A percentile compares a stretch with the other conserved stretches of the same genome.
Evolutionary conservation across 768 basidiomycete genomes (phyloP).

Genomic region (Leccinum sublutescens): DNA sequence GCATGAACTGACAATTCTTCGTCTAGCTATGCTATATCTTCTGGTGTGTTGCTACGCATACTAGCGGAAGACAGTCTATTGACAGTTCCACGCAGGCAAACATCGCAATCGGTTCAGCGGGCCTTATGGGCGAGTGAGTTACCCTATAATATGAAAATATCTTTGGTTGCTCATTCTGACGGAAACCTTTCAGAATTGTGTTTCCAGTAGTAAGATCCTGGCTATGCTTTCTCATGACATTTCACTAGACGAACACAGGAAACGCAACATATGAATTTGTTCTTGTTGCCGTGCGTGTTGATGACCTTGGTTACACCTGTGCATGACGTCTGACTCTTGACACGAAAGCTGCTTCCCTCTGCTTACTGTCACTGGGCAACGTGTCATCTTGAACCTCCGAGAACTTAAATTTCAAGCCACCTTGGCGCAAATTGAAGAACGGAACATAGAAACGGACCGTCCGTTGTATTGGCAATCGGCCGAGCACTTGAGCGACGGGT

Average conservation of each 20-base stretch:
- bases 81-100: background rate
- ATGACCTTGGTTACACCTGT: no score
- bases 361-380: slow-evolving; percentile 13
- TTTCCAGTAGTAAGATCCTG: background rate
- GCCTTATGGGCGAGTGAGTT: slow-evolving; percentile 8
- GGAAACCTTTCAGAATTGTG: background rate
- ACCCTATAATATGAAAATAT: background rate
- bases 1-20: background rate
- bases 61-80: background rate
- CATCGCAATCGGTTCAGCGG: background rate
- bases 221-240: background rate
- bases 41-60: background rate
- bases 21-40: background rate
- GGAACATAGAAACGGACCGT: background rate
- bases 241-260: background rate
- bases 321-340: background rate
- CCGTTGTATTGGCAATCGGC: background rate
- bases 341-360: slow-evolving; percentile 7
- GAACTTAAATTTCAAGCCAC: background rate
- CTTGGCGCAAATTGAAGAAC: background rate
- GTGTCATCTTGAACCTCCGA: slow-evolving; percentile 16
- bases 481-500: background rate
- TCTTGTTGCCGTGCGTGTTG: slow-evolving; percentile 1
- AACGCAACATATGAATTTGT: background rate
- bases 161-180: background rate